These are phyloP conservation scores for Marasmius oreades DNA, from an alignment of 1,284 basidiomycete species.

Conservation along the genomic window DNA sequence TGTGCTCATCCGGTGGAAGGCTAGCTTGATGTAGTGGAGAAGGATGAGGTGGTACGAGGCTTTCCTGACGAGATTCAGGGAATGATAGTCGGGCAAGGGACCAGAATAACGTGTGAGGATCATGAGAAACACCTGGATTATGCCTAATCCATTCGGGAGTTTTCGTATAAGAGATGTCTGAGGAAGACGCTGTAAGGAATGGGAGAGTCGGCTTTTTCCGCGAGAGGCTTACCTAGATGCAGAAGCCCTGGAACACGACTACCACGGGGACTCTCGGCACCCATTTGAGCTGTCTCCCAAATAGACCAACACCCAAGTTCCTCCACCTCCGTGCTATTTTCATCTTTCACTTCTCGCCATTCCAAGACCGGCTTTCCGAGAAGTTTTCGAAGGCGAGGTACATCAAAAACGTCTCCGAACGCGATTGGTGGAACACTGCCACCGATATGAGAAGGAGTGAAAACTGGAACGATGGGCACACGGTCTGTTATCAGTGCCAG, in stretches of 20 bases:
- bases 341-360: slow-evolving; percentile 52
- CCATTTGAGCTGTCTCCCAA: slow-evolving; percentile 50
- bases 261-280: slow-evolving; percentile 41
- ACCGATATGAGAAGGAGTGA: slow-evolving; percentile 65
- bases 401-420: slow-evolving; percentile 52
- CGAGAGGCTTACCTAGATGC: slow-evolving; percentile 43
- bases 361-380: slow-evolving; percentile 46
- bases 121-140: slow-evolving; percentile 32
- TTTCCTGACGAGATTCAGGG: slow-evolving; percentile 34
- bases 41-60: slow-evolving; percentile 31
- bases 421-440: slow-evolving; percentile 37
- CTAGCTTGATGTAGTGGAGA: slow-evolving; percentile 29
- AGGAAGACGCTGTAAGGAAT: not conserved
- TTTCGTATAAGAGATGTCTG: slow-evolving; percentile 48
- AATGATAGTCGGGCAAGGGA: slow-evolving; percentile 41
- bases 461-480: slow-evolving; percentile 60
- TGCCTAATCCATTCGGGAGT: slow-evolving; percentile 41
- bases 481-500: slow-evolving; percentile 61
- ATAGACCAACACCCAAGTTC: slow-evolving; percentile 70
- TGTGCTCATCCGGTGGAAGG: slow-evolving; percentile 46
- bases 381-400: slow-evolving; percentile 39
- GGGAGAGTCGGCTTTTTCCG: not conserved
- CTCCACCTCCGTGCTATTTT: slow-evolving; percentile 39
- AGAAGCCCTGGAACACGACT: slow-evolving; percentile 42
- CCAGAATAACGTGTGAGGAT: slow-evolving; percentile 44